Evolutionary conservation across 2,329 filamentous ascomycete species (phyloP).

Genomic region (Plenodomus biglobosus): DNA sequence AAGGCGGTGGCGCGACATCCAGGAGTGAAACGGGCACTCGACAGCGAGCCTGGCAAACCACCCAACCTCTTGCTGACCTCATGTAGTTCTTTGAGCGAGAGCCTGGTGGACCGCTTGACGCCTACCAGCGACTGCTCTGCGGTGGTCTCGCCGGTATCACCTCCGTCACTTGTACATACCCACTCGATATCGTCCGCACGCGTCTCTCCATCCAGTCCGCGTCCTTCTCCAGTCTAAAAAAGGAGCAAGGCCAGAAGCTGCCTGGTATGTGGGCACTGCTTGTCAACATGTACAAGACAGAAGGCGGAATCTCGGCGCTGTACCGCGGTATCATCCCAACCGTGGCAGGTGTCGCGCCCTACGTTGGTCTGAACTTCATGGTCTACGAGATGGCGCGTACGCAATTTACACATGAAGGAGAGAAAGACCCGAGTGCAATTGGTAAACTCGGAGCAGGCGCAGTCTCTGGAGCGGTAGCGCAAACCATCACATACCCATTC

Average conservation of each 20-base stretch:
- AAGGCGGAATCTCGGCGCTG: constrained; percentile 82
- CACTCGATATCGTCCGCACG: constrained; percentile 95
- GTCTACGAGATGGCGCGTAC: constrained; percentile 88
- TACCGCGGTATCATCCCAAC: constrained; percentile 95
- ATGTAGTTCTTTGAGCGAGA: constrained; percentile 71
- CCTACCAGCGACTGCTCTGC: constrained; percentile 78
- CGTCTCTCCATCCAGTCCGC: constrained; percentile 94
- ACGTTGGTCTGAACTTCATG: constrained; percentile 98
- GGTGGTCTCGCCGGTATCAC: constrained; percentile 92
- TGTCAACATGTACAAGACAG: constrained; percentile 80
- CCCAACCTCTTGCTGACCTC: constrained; percentile 13
- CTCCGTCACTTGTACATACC: constrained; percentile 92
- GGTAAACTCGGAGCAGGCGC: constrained; percentile 89
- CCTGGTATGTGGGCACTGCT: constrained; percentile 93
- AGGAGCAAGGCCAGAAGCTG: constrained; percentile 55
- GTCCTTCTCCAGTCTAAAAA: constrained; percentile 78
- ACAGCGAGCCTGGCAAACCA: background rate
- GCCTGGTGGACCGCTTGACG: constrained; percentile 71
- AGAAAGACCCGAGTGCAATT: constrained; percentile 74
- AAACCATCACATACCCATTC: constrained; percentile 98
- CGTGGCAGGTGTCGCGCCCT: constrained; percentile 91
- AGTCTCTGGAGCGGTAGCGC: constrained; percentile 91
- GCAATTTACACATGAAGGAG: constrained; percentile 82
- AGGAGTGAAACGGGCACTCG: background rate
- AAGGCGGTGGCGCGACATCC: background rate